Evolutionary conservation across 192 early-diverging fungal species (phyloP), one percentile per base, ranked within the genome.

Genomic region (Umbelopsis ramanniana): DNA sequence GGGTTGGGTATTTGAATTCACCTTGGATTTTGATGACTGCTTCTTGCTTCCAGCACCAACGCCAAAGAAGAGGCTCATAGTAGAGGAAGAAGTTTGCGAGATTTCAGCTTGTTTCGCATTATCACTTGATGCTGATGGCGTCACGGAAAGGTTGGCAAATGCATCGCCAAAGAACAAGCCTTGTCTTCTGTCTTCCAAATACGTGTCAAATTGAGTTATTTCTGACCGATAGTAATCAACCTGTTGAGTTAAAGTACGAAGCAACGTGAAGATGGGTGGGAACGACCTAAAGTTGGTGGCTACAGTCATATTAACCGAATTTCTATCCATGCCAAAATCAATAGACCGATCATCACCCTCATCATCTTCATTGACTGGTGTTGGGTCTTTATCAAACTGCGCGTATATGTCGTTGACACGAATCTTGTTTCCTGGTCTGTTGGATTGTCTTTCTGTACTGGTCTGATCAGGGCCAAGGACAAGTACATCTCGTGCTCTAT

Each of bases 201-300:
- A 74, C 19, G 78, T 74, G 55, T 92, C 89, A 80, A 91, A 94
- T 14, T 72, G 77, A 57, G 81, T 81, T 43, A 90, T 81, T 45
- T 84, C 82, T 21, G 83, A 79, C 21, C 87, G 81, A 74, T 89
- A 87, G 55, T 86, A 86, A 52, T 87, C 89, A 40, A 92, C 84
- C 77, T 93, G 91, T 47, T 86, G 81, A 5, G 87, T 86, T 37
- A 93, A 72, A 5, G 86, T 87, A 48, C 81, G 76, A 33, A 93
- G 73, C 40, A 89, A 84, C 3, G 90, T 90, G 73, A 91, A 89
- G 45, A 94, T 82, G 0, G 86, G 89, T 7, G 87, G 87, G 66
- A 83, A 87, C 7, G 81, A 82, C 66, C 82, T 84, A 67, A 86
- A 89, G 5, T 72, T 74, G 4, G 76, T 74, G 3, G 74, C 69